Evolutionary conservation across 2,329 filamentous ascomycete species (phyloP), one percentile per base, ranked within the genome.

Genomic region (Tolypocladium paradoxum): DNA sequence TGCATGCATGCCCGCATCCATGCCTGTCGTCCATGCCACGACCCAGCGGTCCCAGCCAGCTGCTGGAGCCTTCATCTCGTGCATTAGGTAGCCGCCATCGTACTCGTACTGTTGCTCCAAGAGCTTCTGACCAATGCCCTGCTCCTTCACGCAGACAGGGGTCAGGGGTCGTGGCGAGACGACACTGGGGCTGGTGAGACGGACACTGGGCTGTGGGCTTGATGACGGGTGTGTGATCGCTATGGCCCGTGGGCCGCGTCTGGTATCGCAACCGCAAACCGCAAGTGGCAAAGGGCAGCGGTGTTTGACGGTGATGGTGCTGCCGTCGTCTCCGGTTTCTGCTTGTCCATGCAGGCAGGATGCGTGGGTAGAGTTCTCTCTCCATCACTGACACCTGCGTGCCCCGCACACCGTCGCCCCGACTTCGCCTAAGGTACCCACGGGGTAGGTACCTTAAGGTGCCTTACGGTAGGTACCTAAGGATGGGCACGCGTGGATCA

Each of bases 111-210:
- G 6, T n/a, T 8, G 35, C 35, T 37, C 12, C 35, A 46, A 16
- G 20, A 22, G n/a, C n/a, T 24, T 40, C 37, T 20, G 27, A 29
- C 48, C 36, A 50, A 55, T 20, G 38, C 40, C 22, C 40, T 45
- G 43, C 43, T 46, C 31, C 43, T 46, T 9, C 18, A 9, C 46
- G 48, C 33, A 29, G 16, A 36, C 36, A 40, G 38, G 48, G 34
- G 38, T 14, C 46, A 53, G 47, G 50, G 48, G 43, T 53, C 52
- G 48, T 50, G 35, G 31, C 29, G 45, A 51, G 37, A 40, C 40
- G 38, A 20, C 38, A 43, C 38, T 11, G 6, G 14, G 40, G 24
- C 27, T 33, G 43, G 24, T 12, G 43, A 18, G 38, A 43, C 22
- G 37, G 37, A 8, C 1, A 14, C n/a, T n/a, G n/a, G n/a, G n/a